A percentile compares a stretch with the other conserved stretches of the same genome.
phyloP scores from a whole-genome alignment of 305 asterid species.

The Euphrasia arctica region DNA sequence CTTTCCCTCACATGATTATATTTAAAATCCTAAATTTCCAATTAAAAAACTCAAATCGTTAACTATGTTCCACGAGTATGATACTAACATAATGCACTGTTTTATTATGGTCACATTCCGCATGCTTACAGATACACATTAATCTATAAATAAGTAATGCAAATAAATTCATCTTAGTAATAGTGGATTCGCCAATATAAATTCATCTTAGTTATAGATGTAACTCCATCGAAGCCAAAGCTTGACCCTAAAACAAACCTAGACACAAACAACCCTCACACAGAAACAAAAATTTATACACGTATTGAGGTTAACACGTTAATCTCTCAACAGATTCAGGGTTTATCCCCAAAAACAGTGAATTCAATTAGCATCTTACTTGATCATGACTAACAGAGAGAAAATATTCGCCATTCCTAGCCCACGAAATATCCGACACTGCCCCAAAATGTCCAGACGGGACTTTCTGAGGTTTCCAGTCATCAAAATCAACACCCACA shows the following conservation, averaged over 20 bases:
- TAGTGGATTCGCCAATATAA: no score
- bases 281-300: no score
- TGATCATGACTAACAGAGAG: constrained; percentile 96
- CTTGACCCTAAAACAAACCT: neutral
- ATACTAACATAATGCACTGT: neutral
- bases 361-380: constrained; percentile 41
- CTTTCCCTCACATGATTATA: no score
- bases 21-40: no score
- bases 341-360: neutral
- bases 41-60: neutral
- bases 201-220: no score
- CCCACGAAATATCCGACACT: constrained; percentile 88
- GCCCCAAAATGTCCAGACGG: constrained; percentile 95
- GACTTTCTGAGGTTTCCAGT: constrained; percentile 97
- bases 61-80: constrained; percentile 1
- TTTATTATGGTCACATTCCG: no score
- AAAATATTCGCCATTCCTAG: constrained; percentile 68
- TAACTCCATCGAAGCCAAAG: neutral
- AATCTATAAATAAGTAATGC: neutral
- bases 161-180: neutral
- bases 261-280: no score
- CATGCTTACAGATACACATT: no score
- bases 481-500: constrained; percentile 60
- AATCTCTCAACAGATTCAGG: no score
- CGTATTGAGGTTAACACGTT: no score